Base-by-base conservation (phyloP, 1,284 basidiomycete species). In the Wolfiporia cocos region DNA sequence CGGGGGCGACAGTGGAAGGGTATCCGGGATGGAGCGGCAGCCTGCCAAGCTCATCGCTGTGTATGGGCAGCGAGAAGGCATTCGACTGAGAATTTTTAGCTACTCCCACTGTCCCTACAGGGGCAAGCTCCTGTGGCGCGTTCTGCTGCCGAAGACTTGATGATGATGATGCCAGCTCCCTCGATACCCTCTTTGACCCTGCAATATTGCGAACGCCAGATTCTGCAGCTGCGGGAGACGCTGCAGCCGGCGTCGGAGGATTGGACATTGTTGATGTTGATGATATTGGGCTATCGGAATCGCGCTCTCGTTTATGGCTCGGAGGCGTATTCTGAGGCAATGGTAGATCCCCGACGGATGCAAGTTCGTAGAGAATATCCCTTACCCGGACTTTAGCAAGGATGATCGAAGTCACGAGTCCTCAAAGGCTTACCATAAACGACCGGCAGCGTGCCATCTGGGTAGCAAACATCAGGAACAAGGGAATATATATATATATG, bases 341-440 rank as follows among this genome's bases (percentile, higher is more conserved):
- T 0, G 81, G 79, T 2, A 85, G 65, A 23, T 85, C 79, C 3
- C 81, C 80, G 5, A 77, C 76, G 7, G 70, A 78, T 2, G 81
- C 81, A 1, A 86, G 66, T 49, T 85, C 81, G 47, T 74, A 79
- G 10, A 86, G 59, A 33, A 86, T 72, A 49, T 86, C 81, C 74
- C 80, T 83, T 43, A 1, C 30, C 31, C 14, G 23, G 31, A 34
- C 19, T 4, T 19, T 22, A 35, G 21, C 34, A 18, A 11, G 18
- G 22, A 17, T 10, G n/a, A 17, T 15, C 18, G 18, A 29, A 20
- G 6, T 2, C 15, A 20, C 20, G 22, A 2, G 6, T 28, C n/a
- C 15, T 4, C 4, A 24, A 14, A 4, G 20, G 46, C 59, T 37
- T 42, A 71, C 70, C 68, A 69, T 40, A 69, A 50, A 34, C 70